Evolutionary conservation across 2,329 filamentous ascomycete species (phyloP).

Genomic region (Aspergillus phoenicis): DNA sequence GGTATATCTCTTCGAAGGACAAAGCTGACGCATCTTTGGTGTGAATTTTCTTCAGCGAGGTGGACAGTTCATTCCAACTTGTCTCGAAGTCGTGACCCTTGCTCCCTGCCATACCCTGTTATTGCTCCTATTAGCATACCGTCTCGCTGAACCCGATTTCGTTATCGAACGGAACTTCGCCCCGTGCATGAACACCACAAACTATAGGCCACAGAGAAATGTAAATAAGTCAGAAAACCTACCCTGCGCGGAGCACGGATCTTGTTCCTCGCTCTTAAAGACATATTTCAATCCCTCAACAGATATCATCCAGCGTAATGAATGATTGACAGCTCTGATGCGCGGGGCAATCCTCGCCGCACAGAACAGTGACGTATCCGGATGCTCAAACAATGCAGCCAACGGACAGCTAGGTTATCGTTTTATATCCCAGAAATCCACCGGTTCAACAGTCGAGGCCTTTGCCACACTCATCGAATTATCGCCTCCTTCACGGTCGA

Average conservation of each 20-base stretch:
- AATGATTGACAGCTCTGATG: background rate
- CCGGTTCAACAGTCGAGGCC: background rate
- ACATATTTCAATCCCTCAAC: slow-evolving; percentile 41
- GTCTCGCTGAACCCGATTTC: background rate
- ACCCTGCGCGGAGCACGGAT: slow-evolving; percentile 70
- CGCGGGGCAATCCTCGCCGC: slow-evolving; percentile 17
- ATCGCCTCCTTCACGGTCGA: background rate
- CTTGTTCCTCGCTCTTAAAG: slow-evolving; percentile 61
- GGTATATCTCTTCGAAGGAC: slow-evolving; percentile 94
- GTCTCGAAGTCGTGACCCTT: slow-evolving; percentile 79
- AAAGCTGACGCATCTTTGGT: slow-evolving; percentile 85
- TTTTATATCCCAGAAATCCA: background rate
- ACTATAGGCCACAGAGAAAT: slow-evolving; percentile 8
- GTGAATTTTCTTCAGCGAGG: slow-evolving; percentile 84
- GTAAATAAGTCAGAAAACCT: slow-evolving; percentile 39
- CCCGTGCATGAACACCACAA: background rate
- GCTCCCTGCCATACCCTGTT: slow-evolving; percentile 56
- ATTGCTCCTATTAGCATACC: background rate
- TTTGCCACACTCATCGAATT: background rate
- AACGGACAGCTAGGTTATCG: too few relatives aligned
- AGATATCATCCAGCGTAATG: slow-evolving; percentile 15
- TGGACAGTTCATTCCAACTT: slow-evolving; percentile 75
- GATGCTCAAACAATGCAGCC: too few relatives aligned
- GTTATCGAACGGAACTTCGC: background rate
- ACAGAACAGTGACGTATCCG: background rate